phyloP scores from a whole-genome alignment of 2,329 filamentous ascomycete genomes.

The Cercospora nicotianae region DNA sequence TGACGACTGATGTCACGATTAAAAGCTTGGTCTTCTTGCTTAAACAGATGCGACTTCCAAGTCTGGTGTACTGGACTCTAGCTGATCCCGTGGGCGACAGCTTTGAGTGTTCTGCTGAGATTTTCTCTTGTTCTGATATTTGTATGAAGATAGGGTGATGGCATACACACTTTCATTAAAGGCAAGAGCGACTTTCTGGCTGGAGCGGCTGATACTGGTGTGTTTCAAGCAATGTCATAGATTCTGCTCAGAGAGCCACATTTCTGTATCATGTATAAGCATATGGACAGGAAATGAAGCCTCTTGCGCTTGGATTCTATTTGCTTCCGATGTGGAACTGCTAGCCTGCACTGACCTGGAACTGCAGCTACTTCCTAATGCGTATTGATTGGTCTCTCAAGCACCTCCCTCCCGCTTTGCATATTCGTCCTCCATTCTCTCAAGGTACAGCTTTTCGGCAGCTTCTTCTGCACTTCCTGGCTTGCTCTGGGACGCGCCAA shows the following conservation, averaged over 20 bases:
- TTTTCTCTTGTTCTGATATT: not conserved
- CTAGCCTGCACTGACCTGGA: not conserved
- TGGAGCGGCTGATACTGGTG: not conserved
- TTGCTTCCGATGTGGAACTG: not conserved
- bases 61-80: not conserved
- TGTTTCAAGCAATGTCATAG: not conserved
- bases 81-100: not conserved
- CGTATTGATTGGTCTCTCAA: slow-evolving; percentile 20
- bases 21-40: not conserved
- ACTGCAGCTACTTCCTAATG: not conserved
- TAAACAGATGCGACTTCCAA: not conserved
- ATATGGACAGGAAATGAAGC: not conserved
- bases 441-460: slow-evolving; percentile 42
- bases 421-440: slow-evolving; percentile 48
- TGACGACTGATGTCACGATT: not conserved
- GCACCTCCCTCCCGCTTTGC: slow-evolving; percentile 48
- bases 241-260: not conserved
- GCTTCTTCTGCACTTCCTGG: slow-evolving; percentile 36
- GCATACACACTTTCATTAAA: not conserved
- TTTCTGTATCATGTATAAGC: not conserved
- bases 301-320: not conserved
- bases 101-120: not conserved
- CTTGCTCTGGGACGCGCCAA: slow-evolving; percentile 33
- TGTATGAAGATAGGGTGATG: not conserved
- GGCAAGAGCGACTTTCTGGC: not conserved